These are phyloP conservation scores for Trichoderma semiorbis DNA, from an alignment of 2,329 filamentous ascomycete genomes.

Conservation along the genomic window DNA sequence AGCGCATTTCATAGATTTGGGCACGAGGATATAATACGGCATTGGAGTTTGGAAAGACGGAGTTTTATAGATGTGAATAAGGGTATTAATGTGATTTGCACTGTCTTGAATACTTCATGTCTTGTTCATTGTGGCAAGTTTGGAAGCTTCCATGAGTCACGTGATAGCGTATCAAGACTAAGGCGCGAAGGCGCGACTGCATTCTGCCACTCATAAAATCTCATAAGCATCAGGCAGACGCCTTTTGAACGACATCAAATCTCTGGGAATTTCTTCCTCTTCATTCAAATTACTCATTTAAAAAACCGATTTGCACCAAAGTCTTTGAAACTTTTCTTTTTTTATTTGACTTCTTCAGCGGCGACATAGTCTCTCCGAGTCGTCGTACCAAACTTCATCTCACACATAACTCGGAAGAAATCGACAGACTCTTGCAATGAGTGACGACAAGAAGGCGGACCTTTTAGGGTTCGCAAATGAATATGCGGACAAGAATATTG, in stretches of 20 bases:
- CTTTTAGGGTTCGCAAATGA: slow-evolving; percentile 53
- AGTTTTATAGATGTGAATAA: not conserved
- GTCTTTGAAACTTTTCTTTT: too few species aligned
- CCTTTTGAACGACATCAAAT: not conserved
- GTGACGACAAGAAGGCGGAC: slow-evolving; percentile 44
- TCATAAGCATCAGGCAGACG: not conserved
- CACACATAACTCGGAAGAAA: not conserved
- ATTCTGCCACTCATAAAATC: not conserved
- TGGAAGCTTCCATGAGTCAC: not conserved
- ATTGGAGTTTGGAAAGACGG: not conserved
- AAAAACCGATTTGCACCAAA: too few species aligned
- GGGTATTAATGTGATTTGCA: not conserved
- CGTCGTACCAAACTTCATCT: not conserved
- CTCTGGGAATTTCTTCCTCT: not conserved
- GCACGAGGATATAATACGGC: not conserved
- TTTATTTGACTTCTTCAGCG: not conserved
- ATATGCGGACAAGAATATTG: slow-evolving; percentile 58
- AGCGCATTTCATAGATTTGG: not conserved
- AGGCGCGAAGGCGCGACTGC: slow-evolving; percentile 3
- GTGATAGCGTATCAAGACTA: slow-evolving; percentile 5
- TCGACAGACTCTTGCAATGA: slow-evolving; percentile 27
- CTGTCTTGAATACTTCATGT: not conserved
- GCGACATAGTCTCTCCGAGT: too few species aligned
- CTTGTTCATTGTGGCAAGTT: not conserved
- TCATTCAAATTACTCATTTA: not conserved